These are phyloP conservation scores for Groenewaldozyma salmanticensis DNA, from an alignment of 805 yeast species.

Conservation along the genomic window DNA sequence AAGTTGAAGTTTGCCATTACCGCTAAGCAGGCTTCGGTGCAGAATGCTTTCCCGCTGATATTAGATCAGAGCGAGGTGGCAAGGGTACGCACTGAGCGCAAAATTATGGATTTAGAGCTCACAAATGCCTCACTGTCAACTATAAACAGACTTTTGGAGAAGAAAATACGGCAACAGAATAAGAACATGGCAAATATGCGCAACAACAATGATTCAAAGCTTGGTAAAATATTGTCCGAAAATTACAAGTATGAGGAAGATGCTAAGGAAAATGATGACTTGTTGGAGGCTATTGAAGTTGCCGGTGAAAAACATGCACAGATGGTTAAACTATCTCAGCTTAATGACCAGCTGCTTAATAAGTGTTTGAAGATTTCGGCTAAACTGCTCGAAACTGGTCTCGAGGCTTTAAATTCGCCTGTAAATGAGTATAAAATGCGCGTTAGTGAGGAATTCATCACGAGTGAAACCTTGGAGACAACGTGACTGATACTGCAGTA, in stretches of 20 bases:
- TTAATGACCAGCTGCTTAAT: neutral
- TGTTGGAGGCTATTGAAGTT: neutral
- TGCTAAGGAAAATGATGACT: neutral
- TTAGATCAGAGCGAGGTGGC: neutral
- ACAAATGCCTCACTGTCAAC: constrained; percentile 22
- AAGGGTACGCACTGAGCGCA: constrained; percentile 14
- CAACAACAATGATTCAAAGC: constrained; percentile 1
- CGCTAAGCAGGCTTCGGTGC: no score
- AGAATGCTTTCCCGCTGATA: no score
- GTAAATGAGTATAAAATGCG: no score
- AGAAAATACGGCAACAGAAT: constrained; percentile 16
- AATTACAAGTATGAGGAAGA: neutral
- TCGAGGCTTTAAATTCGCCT: neutral
- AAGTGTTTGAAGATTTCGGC: neutral
- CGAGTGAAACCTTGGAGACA: no score
- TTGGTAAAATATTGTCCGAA: neutral
- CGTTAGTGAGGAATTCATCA: no score
- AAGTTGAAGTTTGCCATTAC: no score
- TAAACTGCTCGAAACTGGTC: neutral
- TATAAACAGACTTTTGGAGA: constrained; percentile 21
- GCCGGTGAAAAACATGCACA: neutral
- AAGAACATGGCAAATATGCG: constrained; percentile 15
- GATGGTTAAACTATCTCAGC: neutral
- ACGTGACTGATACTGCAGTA: no score
- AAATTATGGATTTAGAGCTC: constrained; percentile 24